Evolutionary conservation across 2,329 filamentous ascomycete genomes (phyloP), one percentile per base, ranked within the genome.

Genomic region (Pseudogymnoascus sp.): DNA sequence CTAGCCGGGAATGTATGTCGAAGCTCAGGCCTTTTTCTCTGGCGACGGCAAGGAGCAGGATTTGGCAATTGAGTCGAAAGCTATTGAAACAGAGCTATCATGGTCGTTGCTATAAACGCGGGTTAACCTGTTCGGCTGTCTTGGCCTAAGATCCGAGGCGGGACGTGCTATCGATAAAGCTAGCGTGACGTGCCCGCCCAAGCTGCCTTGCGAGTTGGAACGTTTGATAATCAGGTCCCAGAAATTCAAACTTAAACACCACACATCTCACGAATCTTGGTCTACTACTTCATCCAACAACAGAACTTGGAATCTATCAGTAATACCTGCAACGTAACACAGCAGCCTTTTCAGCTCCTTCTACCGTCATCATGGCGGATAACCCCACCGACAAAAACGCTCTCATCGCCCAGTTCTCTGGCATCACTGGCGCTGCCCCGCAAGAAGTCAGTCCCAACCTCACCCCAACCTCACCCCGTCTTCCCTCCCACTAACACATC

Each of bases 351-450:
- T 62, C 67, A 65, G 65, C 65, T 67, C 41, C 26, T 59, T 68
- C 61, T 13, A 76, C 76, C 38, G 18, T 55, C 37, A 67, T 41
- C 60, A 71, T 71, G 69, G 68, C 66, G 12, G 68, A 65, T 10
- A 70, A 72, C 60, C 75, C 76, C 58, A 45, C 39, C 13, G 39
- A 45, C 39, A 45, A 45, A 45, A 76, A 80, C 60, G 71, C 73
- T 41, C 68, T 76, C 55, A 73, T 79, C 65, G 76, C 75, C 67
- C 75, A 81, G 69, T 83, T 86, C 70, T 77, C 77, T 67, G 74
- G 73, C 59, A 74, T 85, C 67, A 84, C 82, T n/a, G 76, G 78
- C 19, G 75, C 76, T 28, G 72, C 73, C 30, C 69, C 77, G 30
- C 71, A 77, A 60, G 74, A 79, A 68, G 81, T 82, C 73, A 57